A percentile compares a stretch with the other conserved stretches of the same genome.
phyloP scores from a whole-genome alignment of 257 asterid species.

The Solanum stenotomum region DNA sequence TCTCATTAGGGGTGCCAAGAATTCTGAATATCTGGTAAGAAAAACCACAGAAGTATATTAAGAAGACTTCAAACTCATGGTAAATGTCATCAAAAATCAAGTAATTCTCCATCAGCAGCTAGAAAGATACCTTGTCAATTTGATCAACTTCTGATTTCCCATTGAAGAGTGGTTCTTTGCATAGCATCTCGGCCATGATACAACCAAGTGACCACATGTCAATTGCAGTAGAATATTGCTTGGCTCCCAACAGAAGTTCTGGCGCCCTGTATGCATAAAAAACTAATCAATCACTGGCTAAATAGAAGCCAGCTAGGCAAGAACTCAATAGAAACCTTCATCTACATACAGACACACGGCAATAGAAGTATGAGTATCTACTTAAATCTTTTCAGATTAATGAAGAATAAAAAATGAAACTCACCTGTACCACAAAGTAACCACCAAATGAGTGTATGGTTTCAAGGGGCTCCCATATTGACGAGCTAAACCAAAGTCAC shows the following conservation, averaged over 20 bases:
- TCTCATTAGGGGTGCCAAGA: slow-evolving; percentile 85
- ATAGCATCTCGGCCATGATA: slow-evolving; percentile 76
- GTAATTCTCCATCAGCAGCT: background rate
- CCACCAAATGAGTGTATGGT: slow-evolving; percentile 81
- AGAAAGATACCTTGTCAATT: slow-evolving; percentile 59
- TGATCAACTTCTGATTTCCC: slow-evolving; percentile 76
- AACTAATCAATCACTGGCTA: background rate
- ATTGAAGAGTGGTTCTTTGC: slow-evolving; percentile 59
- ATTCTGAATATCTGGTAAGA: slow-evolving; percentile 46
- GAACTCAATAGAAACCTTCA: background rate
- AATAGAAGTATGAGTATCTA: background rate
- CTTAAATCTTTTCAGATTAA: background rate
- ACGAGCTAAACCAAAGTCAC: slow-evolving; percentile 92
- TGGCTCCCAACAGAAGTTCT: slow-evolving; percentile 79
- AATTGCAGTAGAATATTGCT: slow-evolving; percentile 73
- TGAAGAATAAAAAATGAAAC: slow-evolving; percentile 3
- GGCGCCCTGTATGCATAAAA: slow-evolving; percentile 59
- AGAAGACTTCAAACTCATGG: background rate
- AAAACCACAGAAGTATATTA: background rate
- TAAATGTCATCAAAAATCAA: background rate
- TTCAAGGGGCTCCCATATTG: slow-evolving; percentile 83
- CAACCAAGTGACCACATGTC: slow-evolving; percentile 98
- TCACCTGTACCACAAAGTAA: slow-evolving; percentile 93
- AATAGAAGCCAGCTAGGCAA: background rate
- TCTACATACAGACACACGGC: background rate